Conservation (phyloP, 805 yeast species). For the Starmerella apis region DNA sequence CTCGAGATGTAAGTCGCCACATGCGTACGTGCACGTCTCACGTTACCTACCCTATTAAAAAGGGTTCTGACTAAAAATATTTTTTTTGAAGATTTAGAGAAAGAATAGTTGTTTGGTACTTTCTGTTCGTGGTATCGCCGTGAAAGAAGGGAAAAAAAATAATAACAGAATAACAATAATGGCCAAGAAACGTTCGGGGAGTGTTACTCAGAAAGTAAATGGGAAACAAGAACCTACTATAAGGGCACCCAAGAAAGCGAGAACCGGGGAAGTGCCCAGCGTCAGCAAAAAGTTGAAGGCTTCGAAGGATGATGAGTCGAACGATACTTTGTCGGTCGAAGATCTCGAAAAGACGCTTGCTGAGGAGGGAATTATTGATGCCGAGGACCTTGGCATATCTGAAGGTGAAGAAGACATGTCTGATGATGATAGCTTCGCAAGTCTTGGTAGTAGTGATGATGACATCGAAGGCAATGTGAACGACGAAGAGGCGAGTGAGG, state of each 20-base stretch:
- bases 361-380: slow-evolving; percentile 18
- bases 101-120: background rate
- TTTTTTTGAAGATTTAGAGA: background rate
- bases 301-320: slow-evolving; percentile 1
- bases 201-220: slow-evolving; percentile 5
- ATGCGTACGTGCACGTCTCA: background rate
- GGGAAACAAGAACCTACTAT: background rate
- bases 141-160: too few species aligned
- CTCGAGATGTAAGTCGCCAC: too few species aligned
- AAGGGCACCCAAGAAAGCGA: slow-evolving; percentile 4
- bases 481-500: background rate
- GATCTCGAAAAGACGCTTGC: slow-evolving; percentile 24
- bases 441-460: background rate
- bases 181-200: slow-evolving; percentile 20
- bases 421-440: slow-evolving; percentile 8
- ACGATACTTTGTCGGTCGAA: slow-evolving; percentile 22
- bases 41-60: background rate
- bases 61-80: background rate
- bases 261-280: slow-evolving; percentile 1
- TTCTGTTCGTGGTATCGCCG: too few species aligned
- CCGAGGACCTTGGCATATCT: slow-evolving; percentile 16
- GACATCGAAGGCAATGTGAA: too few species aligned
- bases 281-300: background rate
- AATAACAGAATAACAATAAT: slow-evolving; percentile 3
- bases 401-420: slow-evolving; percentile 3